Evolutionary conservation across 2,329 filamentous ascomycete genomes (phyloP), one percentile per base, ranked within the genome.

Genomic region (Whalleya microplaca): DNA sequence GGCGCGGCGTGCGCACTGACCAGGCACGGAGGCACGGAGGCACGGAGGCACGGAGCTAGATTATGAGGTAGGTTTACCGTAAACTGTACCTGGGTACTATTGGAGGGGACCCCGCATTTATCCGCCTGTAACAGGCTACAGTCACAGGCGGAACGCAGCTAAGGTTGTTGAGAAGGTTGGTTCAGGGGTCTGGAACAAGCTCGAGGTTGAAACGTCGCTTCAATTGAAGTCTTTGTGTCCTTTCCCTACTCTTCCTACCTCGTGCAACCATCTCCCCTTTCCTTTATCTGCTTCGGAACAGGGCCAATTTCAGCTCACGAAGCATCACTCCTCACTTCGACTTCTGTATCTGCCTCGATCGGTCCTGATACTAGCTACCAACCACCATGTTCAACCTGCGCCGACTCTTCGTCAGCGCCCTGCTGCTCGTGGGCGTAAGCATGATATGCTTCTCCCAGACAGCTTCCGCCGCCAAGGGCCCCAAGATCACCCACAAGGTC

Each of bases 401-500:
- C 76, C 83, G 88, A 69, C 74, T 92, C 65, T 73, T 92, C 71
- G 80, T 89, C 73, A 86, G 90, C 70, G 80, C 88, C 69, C 81
- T 92, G 72, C 82, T 96, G 72, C 84, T 96, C 71, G 74, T 96
- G 69, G 87, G 90, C 69, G 80, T 93, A 68, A 82, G 84, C 66
- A 81, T 94, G 72, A 78, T 92, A 66, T 85, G 91, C 79, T 86
- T 96, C 72, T 83, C 89, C 66, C 88, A 92, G 76, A 84, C 85
- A 32, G 86, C 84, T 58, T 86, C 90, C 67, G 90, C 90, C 52
- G 81, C 81, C 65, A 92, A 94, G 80, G 94, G 95, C 45, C 94
- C 92, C 62, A 96, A 95, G 86, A 94, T 97, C 80, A 97, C 93
- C 69, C 83, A 91, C 83, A 96, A 96, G 86, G 92, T 95, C 77